Conservation (phyloP, 257 asterid species). For the Nicotiana obtusifolia region DNA sequence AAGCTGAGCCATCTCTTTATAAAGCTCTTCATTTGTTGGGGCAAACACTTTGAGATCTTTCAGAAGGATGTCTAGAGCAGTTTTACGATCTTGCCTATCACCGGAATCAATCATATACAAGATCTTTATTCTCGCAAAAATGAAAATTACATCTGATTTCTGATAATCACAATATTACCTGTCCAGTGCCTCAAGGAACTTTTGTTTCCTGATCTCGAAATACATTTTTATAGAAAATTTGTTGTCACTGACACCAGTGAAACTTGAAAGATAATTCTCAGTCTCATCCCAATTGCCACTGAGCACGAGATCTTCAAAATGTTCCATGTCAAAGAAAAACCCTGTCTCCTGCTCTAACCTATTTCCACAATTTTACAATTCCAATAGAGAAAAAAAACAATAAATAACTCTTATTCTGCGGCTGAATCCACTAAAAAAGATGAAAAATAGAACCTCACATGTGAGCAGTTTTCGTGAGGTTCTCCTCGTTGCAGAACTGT, state of each 20-base stretch:
- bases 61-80: constrained; percentile 55
- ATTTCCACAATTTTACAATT: neutral
- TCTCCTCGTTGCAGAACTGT: constrained; percentile 69
- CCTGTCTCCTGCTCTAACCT: constrained; percentile 81
- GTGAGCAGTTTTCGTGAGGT: constrained; percentile 57
- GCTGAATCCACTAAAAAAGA: neutral
- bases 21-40: constrained; percentile 43
- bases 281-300: constrained; percentile 53
- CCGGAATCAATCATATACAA: neutral
- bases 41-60: constrained; percentile 65
- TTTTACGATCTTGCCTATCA: constrained; percentile 43
- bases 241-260: constrained; percentile 44
- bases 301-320: constrained; percentile 49
- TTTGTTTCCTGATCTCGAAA: constrained; percentile 75
- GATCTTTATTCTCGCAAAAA: neutral
- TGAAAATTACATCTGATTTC: neutral
- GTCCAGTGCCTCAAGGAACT: constrained; percentile 75
- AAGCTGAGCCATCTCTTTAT: constrained; percentile 55
- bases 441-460: constrained; percentile 36
- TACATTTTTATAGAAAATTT: constrained; percentile 52
- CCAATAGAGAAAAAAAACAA: neutral
- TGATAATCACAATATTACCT: constrained; percentile 31
- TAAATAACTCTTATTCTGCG: neutral
- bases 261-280: constrained; percentile 54
- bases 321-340: constrained; percentile 50